These are phyloP conservation scores for Rhododendron molle DNA, from an alignment of 148 eudicot species.

Conservation along the genomic window DNA sequence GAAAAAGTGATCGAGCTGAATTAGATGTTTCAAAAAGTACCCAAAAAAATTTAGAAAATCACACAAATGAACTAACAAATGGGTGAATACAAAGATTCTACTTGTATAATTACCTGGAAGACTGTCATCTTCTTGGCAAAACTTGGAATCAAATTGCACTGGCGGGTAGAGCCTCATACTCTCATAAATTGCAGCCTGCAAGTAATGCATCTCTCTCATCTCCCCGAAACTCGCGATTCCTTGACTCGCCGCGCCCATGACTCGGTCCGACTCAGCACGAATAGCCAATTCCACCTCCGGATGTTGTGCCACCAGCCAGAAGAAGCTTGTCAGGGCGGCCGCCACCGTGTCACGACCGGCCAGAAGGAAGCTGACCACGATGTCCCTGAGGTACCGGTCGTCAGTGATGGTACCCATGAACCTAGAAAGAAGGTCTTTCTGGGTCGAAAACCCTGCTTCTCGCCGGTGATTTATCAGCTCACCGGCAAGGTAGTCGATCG, in stretches of 20 bases:
- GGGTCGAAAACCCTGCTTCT: conserved; percentile 14
- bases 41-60: too few relatives aligned
- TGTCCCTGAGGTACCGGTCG: conserved; percentile 45
- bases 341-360: conserved; percentile 72
- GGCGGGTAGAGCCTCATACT: conserved; percentile 25
- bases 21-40: too few relatives aligned
- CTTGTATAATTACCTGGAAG: conserved; percentile 8
- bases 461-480: conserved; percentile 31
- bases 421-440: conserved; percentile 43
- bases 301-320: conserved; percentile 37
- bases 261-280: conserved; percentile 35
- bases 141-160: conserved; percentile 26
- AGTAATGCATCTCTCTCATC: conserved; percentile 19
- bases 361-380: conserved; percentile 50
- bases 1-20: too few relatives aligned
- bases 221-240: conserved; percentile 8
- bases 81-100: neutral
- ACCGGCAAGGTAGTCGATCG: conserved; percentile 34
- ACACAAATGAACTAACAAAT: too few relatives aligned
- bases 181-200: conserved; percentile 19
- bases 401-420: conserved; percentile 44
- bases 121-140: conserved; percentile 14
- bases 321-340: conserved; percentile 47
- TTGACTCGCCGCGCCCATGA: conserved; percentile 6
- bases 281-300: conserved; percentile 39